A percentile compares a stretch with the other conserved stretches of the same genome.
Conservation (phyloP, 495 filamentous ascomycete species). For the Talaromyces adpressus region DNA sequence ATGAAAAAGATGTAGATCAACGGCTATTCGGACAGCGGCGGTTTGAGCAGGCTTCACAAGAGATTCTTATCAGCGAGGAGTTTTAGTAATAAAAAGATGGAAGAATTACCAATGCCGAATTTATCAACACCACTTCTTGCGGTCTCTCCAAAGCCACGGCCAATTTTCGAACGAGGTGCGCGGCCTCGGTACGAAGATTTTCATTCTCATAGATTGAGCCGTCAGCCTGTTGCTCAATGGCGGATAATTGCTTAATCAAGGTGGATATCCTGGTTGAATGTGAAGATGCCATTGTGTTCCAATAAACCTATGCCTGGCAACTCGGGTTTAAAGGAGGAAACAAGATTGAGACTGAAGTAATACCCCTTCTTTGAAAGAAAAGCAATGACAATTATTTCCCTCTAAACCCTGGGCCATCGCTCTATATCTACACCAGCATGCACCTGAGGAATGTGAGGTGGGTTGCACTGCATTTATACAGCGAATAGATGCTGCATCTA, state of each 20-base stretch:
- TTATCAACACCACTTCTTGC: slow-evolving; percentile 2
- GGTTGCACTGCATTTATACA: background rate
- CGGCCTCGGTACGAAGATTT: background rate
- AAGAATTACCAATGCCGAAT: background rate
- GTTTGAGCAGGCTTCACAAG: slow-evolving; percentile 11
- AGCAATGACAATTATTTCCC: background rate
- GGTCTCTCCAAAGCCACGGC: slow-evolving; percentile 2
- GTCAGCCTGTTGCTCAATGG: background rate
- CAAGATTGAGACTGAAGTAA: background rate
- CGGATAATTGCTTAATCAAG: slow-evolving; percentile 3
- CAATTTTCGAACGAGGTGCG: slow-evolving; percentile 5
- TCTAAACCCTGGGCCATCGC: background rate
- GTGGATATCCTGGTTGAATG: background rate
- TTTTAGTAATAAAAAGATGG: no score
- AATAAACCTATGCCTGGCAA: background rate
- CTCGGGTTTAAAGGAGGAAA: background rate
- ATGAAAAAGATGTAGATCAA: slow-evolving; percentile 13
- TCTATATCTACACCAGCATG: background rate
- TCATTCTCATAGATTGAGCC: slow-evolving; percentile 4
- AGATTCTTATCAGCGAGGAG: no score
- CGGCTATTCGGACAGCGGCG: slow-evolving; percentile 11
- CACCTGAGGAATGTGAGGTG: background rate
- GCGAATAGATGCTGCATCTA: background rate
- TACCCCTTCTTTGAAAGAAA: background rate
- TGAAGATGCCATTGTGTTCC: background rate